Base-by-base conservation (phyloP, 306 rosid genomes). In the Casuarina glauca region DNA sequence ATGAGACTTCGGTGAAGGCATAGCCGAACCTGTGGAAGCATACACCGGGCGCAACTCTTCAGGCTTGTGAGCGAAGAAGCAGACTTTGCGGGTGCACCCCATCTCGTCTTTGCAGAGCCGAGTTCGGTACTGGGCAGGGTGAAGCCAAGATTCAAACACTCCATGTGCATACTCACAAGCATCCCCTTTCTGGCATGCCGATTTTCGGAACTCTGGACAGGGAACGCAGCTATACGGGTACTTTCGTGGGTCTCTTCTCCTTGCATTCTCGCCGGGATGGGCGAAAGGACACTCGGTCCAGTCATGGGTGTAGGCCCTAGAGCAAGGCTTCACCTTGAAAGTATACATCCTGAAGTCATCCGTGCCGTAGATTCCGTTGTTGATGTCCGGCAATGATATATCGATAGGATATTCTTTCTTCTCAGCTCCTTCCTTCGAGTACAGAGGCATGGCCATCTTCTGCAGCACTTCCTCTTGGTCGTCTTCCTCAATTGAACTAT, bases 211-310 rank as follows among this genome's bases (percentile, higher is more conserved):
- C 80, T 96, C 99, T 0, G 97, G 99, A 93, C 99, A 96, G 4
- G 99, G 99, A 39, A 96, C 99, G 39, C 99, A 96, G 89, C 96
- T 96, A 51, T 96, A 96, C 5, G 99, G 99, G 78, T 93, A 96
- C 79, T 96, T 96, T 82, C 85, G 70, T 63, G 99, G 99, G 96
- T 96, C 99, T 78, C 99, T 90, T 74, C 99, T 90, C 90, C 99
- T 84, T 2, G 99, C 99, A 19, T 96, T 96, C 96, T 96, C 99
- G 26, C 99, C 99, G 0, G 99, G 99, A 75, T 96, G 99, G 84
- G 91, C 99, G 43, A 96, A 96, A 0, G 99, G 99, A 60, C 99
- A 96, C 89, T 96, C 99, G 0, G 99, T 96, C 99, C 99, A 96
- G 76, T 96, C 99, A 57, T 96, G 99, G 9, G 99, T 90, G 78